These are phyloP conservation scores for Aspergillus bombycis DNA, from an alignment of 2,329 filamentous ascomycete species.

Conservation along the genomic window DNA sequence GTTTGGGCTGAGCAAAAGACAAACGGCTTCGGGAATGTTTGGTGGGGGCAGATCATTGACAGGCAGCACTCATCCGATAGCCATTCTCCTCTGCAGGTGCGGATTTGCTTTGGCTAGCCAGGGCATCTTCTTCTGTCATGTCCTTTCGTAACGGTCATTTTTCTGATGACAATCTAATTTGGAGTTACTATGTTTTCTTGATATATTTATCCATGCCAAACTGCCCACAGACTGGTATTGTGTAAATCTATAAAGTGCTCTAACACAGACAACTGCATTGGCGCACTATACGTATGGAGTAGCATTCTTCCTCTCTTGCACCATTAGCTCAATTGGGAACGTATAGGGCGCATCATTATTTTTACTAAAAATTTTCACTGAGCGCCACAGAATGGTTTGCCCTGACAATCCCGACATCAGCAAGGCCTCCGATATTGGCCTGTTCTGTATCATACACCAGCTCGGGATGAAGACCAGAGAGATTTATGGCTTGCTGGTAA, in stretches of 20 bases:
- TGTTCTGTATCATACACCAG: background rate
- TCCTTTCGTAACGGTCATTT: too few species aligned
- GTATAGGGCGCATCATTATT: background rate
- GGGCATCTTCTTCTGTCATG: background rate
- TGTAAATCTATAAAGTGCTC: too few species aligned
- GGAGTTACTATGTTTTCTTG: too few species aligned
- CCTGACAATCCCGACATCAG: background rate
- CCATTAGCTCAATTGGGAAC: background rate
- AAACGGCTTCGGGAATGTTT: constrained; percentile 9
- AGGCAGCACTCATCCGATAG: background rate
- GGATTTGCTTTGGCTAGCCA: constrained; percentile 6
- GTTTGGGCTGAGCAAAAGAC: constrained; percentile 6
- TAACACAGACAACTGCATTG: too few species aligned
- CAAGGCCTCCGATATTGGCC: background rate
- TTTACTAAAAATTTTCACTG: background rate
- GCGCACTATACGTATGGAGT: background rate
- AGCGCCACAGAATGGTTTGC: background rate
- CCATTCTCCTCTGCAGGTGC: background rate
- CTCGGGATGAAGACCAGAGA: background rate
- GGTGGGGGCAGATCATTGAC: constrained; percentile 6
- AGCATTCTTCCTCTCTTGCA: background rate
- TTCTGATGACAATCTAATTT: too few species aligned
- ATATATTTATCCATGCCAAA: too few species aligned
- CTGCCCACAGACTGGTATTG: too few species aligned
- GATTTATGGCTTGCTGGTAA: background rate